A percentile compares a stretch with the other conserved stretches of the same genome.
These are phyloP conservation scores for Bruguiera sexangula DNA, from an alignment of 345 rosid species.

Conservation along the genomic window DNA sequence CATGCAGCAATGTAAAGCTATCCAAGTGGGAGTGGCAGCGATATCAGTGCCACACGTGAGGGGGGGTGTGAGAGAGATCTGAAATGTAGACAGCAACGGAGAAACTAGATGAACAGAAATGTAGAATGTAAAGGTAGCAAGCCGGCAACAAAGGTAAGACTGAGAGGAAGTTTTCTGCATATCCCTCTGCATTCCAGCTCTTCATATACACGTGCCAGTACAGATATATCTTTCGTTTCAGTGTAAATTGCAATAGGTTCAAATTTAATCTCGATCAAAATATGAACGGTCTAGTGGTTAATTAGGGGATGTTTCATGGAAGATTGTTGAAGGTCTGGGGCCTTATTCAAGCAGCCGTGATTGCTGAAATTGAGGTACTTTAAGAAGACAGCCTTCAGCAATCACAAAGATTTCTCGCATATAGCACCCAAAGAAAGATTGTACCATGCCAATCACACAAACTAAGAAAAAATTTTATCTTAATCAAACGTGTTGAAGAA, in stretches of 20 bases:
- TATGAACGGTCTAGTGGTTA: neutral
- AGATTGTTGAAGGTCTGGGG: neutral
- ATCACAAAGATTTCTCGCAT: neutral
- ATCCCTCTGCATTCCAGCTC: neutral
- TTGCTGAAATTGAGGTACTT: neutral
- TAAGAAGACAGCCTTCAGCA: neutral
- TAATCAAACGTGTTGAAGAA: no score
- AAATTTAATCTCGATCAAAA: no score
- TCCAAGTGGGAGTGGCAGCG: no score
- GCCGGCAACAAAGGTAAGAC: neutral
- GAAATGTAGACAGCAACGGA: neutral
- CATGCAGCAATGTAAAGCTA: no score
- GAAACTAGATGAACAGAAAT: neutral
- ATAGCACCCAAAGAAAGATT: neutral
- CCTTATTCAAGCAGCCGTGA: neutral
- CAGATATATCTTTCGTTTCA: no score
- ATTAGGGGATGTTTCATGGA: neutral
- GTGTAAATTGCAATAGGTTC: no score
- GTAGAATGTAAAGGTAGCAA: neutral
- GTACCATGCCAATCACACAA: no score
- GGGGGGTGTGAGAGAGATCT: neutral
- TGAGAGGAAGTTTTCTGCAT: neutral
- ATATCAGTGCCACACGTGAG: no score
- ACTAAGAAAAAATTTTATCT: no score
- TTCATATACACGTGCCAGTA: neutral